Conservation (phyloP, 257 asterid species). For the Striga asiatica region DNA sequence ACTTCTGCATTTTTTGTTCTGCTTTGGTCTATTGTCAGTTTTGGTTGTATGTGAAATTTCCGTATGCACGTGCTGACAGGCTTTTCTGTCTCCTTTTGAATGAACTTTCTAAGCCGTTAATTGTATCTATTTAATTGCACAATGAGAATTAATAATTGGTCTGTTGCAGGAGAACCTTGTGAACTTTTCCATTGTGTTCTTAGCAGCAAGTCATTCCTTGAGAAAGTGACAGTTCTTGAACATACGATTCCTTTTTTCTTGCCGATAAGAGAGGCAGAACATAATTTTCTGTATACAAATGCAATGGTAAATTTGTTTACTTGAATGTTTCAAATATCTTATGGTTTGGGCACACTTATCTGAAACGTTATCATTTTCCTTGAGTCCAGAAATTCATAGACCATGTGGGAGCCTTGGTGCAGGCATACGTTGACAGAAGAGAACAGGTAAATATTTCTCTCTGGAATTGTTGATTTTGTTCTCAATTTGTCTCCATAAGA, state of each 20-base stretch:
- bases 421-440: slow-evolving; percentile 71
- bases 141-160: background rate
- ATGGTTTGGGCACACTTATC: slow-evolving; percentile 3
- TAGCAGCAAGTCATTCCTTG: slow-evolving; percentile 84
- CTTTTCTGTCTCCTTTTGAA: background rate
- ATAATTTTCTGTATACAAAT: slow-evolving; percentile 54
- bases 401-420: slow-evolving; percentile 59
- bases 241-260: slow-evolving; percentile 72
- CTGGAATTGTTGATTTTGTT: background rate
- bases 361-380: slow-evolving; percentile 5
- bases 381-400: slow-evolving; percentile 69
- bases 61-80: background rate
- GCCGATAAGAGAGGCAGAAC: slow-evolving; percentile 68
- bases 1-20: background rate
- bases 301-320: slow-evolving; percentile 47
- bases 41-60: background rate
- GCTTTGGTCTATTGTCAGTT: background rate
- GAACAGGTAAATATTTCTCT: slow-evolving; percentile 48
- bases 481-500: too few species aligned
- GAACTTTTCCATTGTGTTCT: slow-evolving; percentile 76
- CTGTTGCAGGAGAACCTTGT: slow-evolving; percentile 62
- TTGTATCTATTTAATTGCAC: background rate
- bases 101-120: background rate
- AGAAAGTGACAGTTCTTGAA: slow-evolving; percentile 67
- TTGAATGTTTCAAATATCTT: slow-evolving; percentile 4